Percentiles rank a stretch among this genome's conserved stretches.
Conservation (phyloP, 2,329 filamentous ascomycete genomes). For the Colletotrichum cuscutae region DNA sequence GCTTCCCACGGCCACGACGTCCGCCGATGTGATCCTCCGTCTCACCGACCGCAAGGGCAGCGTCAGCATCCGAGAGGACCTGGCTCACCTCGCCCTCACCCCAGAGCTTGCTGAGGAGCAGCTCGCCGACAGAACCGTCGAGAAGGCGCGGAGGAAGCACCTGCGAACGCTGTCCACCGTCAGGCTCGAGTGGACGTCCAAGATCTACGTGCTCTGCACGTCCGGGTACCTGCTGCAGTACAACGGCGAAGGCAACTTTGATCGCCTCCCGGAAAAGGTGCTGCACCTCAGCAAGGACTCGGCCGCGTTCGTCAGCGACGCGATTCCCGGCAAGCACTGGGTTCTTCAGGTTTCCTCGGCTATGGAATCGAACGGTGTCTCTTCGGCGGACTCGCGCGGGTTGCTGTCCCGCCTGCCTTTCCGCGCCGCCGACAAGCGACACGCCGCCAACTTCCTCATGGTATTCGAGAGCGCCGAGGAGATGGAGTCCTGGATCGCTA, state of each 20-base stretch:
- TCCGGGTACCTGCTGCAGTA: slow-evolving; percentile 82
- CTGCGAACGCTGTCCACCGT: slow-evolving; percentile 54
- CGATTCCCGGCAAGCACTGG: slow-evolving; percentile 83
- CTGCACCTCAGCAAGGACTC: slow-evolving; percentile 79
- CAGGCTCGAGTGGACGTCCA: slow-evolving; percentile 74
- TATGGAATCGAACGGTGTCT: slow-evolving; percentile 67
- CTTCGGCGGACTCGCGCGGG: slow-evolving; percentile 64
- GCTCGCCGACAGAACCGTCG: slow-evolving; percentile 41
- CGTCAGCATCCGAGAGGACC: slow-evolving; percentile 46
- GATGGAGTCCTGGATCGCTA: slow-evolving; percentile 80
- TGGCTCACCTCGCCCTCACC: slow-evolving; percentile 38
- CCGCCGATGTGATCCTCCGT: slow-evolving; percentile 76
- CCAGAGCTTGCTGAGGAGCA: slow-evolving; percentile 42
- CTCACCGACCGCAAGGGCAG: slow-evolving; percentile 64
- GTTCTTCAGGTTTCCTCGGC: slow-evolving; percentile 79
- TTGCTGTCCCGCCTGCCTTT: slow-evolving; percentile 74
- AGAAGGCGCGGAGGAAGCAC: slow-evolving; percentile 59
- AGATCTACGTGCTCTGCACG: slow-evolving; percentile 77
- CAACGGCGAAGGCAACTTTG: slow-evolving; percentile 73
- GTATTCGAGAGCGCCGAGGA: slow-evolving; percentile 78
- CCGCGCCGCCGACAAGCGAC: slow-evolving; percentile 64
- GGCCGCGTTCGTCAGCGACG: slow-evolving; percentile 82
- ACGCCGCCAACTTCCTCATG: slow-evolving; percentile 73
- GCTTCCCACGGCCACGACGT: slow-evolving; percentile 73
- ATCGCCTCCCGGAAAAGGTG: slow-evolving; percentile 79